Percentiles rank a stretch among this genome's conserved stretches.
Conservation (phyloP, 2,329 filamentous ascomycete genomes). For the Sclerotiophoma versabilis region DNA sequence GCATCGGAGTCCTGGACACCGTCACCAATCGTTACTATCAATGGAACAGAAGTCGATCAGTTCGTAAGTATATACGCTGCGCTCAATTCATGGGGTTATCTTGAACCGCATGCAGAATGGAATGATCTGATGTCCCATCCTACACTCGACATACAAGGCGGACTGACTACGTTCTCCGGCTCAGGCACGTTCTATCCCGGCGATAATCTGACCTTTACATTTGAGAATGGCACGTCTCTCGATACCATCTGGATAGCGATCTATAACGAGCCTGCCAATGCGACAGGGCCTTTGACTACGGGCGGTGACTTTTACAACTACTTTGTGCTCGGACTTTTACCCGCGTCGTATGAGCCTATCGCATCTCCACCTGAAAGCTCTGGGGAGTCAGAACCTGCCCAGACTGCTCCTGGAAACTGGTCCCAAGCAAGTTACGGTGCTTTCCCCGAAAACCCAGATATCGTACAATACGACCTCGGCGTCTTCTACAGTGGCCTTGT, state of each 20-base stretch:
- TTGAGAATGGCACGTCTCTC: constrained; percentile 28
- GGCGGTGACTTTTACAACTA: constrained; percentile 54
- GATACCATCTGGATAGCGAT: constrained; percentile 24
- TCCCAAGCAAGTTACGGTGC: constrained; percentile 25
- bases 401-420: constrained; percentile 19
- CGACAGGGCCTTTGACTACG: constrained; percentile 42
- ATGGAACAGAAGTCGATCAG: constrained; percentile 26
- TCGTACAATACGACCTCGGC: constrained; percentile 25
- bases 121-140: constrained; percentile 41
- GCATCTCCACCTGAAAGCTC: neutral
- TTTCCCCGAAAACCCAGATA: constrained; percentile 26
- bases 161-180: constrained; percentile 17
- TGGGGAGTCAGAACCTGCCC: neutral
- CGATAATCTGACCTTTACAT: constrained; percentile 29
- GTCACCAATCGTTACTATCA: constrained; percentile 30
- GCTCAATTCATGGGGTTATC: constrained; percentile 42
- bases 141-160: constrained; percentile 23
- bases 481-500: constrained; percentile 28
- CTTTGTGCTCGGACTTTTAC: constrained; percentile 46
- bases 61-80: constrained; percentile 27
- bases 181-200: constrained; percentile 48
- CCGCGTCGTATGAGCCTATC: constrained; percentile 21
- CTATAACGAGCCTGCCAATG: constrained; percentile 24
- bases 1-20: constrained; percentile 27
- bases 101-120: constrained; percentile 53